phyloP scores from a whole-genome alignment of 371 early-diverging fungal species.

The Mortierella sp. region DNA sequence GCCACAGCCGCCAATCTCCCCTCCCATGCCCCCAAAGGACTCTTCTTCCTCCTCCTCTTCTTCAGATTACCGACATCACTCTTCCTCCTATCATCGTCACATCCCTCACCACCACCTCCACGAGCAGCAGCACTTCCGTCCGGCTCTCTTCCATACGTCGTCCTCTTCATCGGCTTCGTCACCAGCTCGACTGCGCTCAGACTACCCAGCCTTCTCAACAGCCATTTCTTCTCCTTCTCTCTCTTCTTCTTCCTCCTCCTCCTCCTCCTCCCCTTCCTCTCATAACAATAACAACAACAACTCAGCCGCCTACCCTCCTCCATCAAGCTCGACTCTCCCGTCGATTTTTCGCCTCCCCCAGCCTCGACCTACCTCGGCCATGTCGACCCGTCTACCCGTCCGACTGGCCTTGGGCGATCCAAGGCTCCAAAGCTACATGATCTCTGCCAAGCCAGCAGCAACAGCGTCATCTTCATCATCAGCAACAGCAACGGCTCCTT shows the following conservation, averaged over 20 bases:
- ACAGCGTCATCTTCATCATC: background rate
- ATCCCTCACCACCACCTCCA: background rate
- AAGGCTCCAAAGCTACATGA: constrained; percentile 23
- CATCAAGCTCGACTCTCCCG: constrained; percentile 2
- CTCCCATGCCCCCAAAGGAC: constrained; percentile 37
- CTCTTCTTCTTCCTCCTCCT: background rate
- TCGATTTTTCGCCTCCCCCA: constrained; percentile 7
- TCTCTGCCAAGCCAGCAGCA: constrained; percentile 15
- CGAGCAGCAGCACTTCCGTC: constrained; percentile 2
- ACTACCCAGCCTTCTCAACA: background rate
- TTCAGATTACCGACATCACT: constrained; percentile 1
- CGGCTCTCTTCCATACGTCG: background rate
- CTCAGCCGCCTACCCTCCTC: background rate
- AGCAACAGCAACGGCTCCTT: background rate
- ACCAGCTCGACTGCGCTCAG: constrained; percentile 9
- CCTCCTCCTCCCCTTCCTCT: background rate
- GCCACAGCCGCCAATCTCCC: constrained; percentile 38
- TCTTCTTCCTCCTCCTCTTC: constrained; percentile 16
- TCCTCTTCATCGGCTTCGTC: background rate
- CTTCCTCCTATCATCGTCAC: background rate
- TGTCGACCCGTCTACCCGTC: constrained; percentile 26
- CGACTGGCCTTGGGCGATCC: constrained; percentile 34
- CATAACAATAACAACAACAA: background rate
- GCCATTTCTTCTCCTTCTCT: background rate
- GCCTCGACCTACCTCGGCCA: constrained; percentile 4